These are phyloP conservation scores for Hydrangea macrophylla DNA, from an alignment of 148 eudicot species.

Conservation along the genomic window DNA sequence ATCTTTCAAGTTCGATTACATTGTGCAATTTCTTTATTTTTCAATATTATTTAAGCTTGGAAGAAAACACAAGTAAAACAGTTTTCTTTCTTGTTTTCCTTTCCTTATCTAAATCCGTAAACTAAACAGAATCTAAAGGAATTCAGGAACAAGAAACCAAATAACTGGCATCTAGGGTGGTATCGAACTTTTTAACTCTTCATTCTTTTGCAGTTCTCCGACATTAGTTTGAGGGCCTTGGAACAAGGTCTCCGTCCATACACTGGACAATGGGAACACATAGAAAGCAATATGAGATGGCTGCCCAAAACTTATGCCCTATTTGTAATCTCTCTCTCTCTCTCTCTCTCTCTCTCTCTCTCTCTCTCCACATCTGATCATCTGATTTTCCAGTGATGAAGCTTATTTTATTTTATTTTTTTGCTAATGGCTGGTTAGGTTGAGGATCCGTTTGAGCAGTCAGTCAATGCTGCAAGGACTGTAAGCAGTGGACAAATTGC, in stretches of 20 bases:
- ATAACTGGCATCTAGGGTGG: neutral
- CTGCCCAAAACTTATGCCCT: constrained; percentile 79
- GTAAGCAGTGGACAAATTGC: constrained; percentile 37
- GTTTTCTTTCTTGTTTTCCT: too few species aligned
- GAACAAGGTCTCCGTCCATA: constrained; percentile 64
- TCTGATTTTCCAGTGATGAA: neutral
- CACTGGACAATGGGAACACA: constrained; percentile 70
- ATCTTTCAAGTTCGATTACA: too few species aligned
- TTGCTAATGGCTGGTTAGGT: constrained; percentile 31
- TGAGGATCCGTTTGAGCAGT: constrained; percentile 88
- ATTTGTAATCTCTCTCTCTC: constrained; percentile 52
- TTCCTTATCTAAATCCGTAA: too few species aligned
- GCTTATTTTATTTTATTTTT: neutral
- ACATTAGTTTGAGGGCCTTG: constrained; percentile 54
- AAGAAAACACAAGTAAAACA: too few species aligned
- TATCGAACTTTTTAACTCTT: neutral
- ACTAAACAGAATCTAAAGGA: too few species aligned
- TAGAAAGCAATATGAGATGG: constrained; percentile 73
- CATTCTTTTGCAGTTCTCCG: constrained; percentile 52
- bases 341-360: constrained; percentile 16
- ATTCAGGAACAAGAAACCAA: neutral
- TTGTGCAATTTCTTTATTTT: too few species aligned
- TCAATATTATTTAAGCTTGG: too few species aligned
- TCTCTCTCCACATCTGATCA: neutral
- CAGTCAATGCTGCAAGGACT: constrained; percentile 59